Evolutionary conservation across 2,329 filamentous ascomycete species (phyloP).

Genomic region (Aspergillus novoparasiticus): DNA sequence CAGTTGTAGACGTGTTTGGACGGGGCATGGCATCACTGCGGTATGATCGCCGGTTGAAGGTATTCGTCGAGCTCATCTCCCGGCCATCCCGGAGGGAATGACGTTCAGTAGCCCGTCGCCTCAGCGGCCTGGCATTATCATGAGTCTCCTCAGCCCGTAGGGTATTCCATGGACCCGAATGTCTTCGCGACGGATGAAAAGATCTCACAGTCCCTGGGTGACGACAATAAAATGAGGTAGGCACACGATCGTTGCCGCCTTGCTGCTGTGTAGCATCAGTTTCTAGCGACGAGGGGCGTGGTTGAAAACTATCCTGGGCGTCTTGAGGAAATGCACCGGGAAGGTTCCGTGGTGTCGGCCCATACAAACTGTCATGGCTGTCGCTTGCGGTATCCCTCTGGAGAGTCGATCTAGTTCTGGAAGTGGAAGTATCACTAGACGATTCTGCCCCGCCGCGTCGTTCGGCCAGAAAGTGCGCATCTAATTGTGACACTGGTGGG

Average conservation of each 20-base stretch:
- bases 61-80: neutral
- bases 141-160: slow-evolving; percentile 2
- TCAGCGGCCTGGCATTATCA: slow-evolving; percentile 15
- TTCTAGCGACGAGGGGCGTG: neutral
- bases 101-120: slow-evolving; percentile 33
- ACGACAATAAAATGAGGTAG: neutral
- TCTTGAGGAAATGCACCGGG: slow-evolving; percentile 20
- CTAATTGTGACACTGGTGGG: slow-evolving; percentile 42
- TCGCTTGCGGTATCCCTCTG: neutral
- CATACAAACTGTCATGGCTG: neutral
- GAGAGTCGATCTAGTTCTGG: neutral
- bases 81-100: slow-evolving; percentile 19
- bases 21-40: neutral
- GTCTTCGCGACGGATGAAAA: slow-evolving; percentile 5
- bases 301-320: neutral
- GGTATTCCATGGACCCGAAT: slow-evolving; percentile 24
- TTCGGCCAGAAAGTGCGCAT: slow-evolving; percentile 36
- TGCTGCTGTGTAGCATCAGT: neutral
- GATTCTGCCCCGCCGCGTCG: slow-evolving; percentile 15
- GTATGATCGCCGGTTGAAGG: slow-evolving; percentile 7
- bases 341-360: neutral
- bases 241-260: neutral
- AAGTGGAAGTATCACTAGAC: neutral
- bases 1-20: neutral
- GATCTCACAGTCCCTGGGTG: slow-evolving; percentile 10